Conservation (phyloP, 1,284 basidiomycete species). For the Ganoderma boninense region DNA sequence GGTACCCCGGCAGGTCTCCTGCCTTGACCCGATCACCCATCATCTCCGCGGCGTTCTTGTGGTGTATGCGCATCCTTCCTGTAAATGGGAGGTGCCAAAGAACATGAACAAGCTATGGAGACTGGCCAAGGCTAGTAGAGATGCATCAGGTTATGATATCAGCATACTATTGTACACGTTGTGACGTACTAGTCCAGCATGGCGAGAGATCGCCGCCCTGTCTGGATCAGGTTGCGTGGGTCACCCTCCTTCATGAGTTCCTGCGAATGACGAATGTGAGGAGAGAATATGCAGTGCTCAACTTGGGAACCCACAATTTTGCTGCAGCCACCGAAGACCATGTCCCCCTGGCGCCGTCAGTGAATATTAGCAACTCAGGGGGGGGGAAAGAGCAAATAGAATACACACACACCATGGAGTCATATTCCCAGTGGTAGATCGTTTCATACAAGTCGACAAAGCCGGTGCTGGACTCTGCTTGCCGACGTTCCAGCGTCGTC, state of each 20-base stretch:
- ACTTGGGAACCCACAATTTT: slow-evolving; percentile 4
- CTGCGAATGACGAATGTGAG: neutral
- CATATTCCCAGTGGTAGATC: slow-evolving; percentile 34
- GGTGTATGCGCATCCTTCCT: slow-evolving; percentile 18
- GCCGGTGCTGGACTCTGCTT: neutral
- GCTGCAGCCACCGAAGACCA: slow-evolving; percentile 31
- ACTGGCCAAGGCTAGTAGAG: slow-evolving; percentile 25
- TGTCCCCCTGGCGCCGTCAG: slow-evolving; percentile 23
- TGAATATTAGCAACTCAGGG: too few species aligned
- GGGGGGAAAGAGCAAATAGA: too few species aligned
- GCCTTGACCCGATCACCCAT: slow-evolving; percentile 14
- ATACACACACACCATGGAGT: slow-evolving; percentile 31
- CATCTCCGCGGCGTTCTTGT: slow-evolving; percentile 21
- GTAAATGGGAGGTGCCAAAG: slow-evolving; percentile 32
- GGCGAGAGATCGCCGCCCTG: slow-evolving; percentile 25
- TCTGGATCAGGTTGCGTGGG: slow-evolving; percentile 20
- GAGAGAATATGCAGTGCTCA: neutral
- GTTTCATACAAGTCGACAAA: slow-evolving; percentile 24
- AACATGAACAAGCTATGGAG: slow-evolving; percentile 33
- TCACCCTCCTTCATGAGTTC: slow-evolving; percentile 35
- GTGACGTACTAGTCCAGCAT: slow-evolving; percentile 25
- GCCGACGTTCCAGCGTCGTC: slow-evolving; percentile 15
- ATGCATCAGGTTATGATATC: slow-evolving; percentile 24
- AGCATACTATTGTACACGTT: slow-evolving; percentile 25
- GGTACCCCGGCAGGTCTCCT: neutral